phyloP scores from a whole-genome alignment of 371 early-diverging fungal species.

The Mucor lusitanicus region DNA sequence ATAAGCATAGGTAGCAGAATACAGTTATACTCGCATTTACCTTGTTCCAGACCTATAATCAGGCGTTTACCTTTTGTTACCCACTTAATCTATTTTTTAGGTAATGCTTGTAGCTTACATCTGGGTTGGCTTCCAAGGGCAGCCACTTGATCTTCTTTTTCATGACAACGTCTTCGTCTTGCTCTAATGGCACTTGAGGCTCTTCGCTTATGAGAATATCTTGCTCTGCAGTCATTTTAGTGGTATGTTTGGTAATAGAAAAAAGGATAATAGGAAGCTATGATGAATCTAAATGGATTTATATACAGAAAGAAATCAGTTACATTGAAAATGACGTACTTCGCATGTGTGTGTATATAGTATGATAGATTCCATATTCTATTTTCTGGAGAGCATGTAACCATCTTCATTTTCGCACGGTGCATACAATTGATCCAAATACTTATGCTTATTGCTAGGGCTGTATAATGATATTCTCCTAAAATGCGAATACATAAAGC shows the following conservation, averaged over 20 bases:
- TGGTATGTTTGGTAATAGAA: neutral
- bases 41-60: constrained; percentile 65
- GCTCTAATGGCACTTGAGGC: neutral
- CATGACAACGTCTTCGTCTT: neutral
- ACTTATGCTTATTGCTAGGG: neutral
- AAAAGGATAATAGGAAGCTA: neutral
- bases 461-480: too few relatives aligned
- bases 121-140: constrained; percentile 86
- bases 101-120: constrained; percentile 45
- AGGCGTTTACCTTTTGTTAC: neutral
- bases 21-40: constrained; percentile 23
- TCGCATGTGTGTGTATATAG: neutral
- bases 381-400: neutral
- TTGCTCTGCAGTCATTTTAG: neutral
- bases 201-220: neutral
- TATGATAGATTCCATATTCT: neutral
- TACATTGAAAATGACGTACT: neutral
- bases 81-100: neutral
- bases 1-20: neutral
- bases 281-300: neutral
- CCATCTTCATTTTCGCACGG: neutral
- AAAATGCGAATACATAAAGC: too few relatives aligned
- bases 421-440: neutral
- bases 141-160: constrained; percentile 59
- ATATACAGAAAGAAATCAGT: neutral